Evolutionary conservation across 2,329 filamentous ascomycete genomes (phyloP).

Genomic region (Alternaria gansuensis): DNA sequence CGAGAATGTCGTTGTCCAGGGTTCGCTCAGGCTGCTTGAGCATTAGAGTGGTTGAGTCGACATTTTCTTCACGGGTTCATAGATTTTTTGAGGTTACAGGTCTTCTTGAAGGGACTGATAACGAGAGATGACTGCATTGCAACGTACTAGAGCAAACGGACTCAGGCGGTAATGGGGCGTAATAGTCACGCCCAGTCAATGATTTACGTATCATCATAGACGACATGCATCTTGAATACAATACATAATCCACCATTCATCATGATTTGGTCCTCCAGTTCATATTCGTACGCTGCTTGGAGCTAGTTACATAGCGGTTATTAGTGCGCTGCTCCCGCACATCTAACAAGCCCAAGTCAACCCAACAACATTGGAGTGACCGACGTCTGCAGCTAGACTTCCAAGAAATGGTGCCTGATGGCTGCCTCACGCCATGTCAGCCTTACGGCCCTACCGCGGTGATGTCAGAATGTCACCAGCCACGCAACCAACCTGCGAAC

Average conservation of each 20-base stretch:
- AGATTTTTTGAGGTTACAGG: slow-evolving; percentile 40
- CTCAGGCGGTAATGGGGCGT: slow-evolving; percentile 21
- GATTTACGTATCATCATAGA: slow-evolving; percentile 42
- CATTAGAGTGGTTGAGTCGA: slow-evolving; percentile 58
- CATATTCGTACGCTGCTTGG: not conserved
- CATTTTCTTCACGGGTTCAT: slow-evolving; percentile 28
- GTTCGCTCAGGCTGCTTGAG: slow-evolving; percentile 80
- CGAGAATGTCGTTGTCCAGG: slow-evolving; percentile 99
- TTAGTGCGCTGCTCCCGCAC: not conserved
- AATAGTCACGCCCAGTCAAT: slow-evolving; percentile 27
- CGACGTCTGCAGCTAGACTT: slow-evolving; percentile 1
- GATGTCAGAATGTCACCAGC: slow-evolving; percentile 32
- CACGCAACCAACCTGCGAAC: slow-evolving; percentile 21
- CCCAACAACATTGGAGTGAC: not conserved
- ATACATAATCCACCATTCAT: slow-evolving; percentile 18
- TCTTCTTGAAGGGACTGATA: slow-evolving; percentile 29
- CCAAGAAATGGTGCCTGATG: slow-evolving; percentile 23
- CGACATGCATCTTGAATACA: slow-evolving; percentile 29
- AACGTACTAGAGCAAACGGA: slow-evolving; percentile 35
- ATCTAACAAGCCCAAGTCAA: not conserved
- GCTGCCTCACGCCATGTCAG: slow-evolving; percentile 29
- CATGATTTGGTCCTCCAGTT: not conserved
- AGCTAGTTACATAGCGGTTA: not conserved
- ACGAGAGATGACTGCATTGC: slow-evolving; percentile 36
- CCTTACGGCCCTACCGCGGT: slow-evolving; percentile 24